Evolutionary conservation across 1,284 basidiomycete species (phyloP), one percentile per base, ranked within the genome.

Genomic region (Naganishia albida): DNA sequence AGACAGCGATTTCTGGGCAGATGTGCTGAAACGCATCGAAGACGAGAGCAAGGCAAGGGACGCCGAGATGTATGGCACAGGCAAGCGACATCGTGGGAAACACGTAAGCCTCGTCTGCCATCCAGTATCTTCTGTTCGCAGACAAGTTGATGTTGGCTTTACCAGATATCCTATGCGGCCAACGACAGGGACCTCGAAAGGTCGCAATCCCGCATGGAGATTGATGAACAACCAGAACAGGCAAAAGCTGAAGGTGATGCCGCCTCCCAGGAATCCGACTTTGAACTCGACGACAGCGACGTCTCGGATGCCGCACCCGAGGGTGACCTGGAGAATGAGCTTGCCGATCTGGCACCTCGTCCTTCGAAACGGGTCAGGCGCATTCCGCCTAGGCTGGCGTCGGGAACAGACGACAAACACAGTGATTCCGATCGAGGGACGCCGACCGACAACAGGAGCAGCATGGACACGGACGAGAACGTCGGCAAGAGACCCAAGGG

Each of bases 1-100:
- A 12, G 85, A 85, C 55, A 83, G 40, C 49, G 88, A 90, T 75
- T 89, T 89, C 30, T 94, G 91, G 91, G 83, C 87, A 7, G 42
- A 62, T 16, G 72, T 81, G 12, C 62, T 79, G 39, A 70, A 74
- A 40, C 71, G 72, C 15, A 71, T 74, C 12, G 70, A 74, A 44
- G 70, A 72, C 34, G 74, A 76, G 57, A 70, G 73, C 23, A 65
- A 55, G 34, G 63, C 64, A 64, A 66, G 57, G 50, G 64, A 69
- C 43, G 71, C 48, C 20, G 69, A 65, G 49, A 50, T 66, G 65
- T 67, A 40, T 34, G 66, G 68, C 39, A 63, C 68, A 52, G 62
- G 65, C 13, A 62, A 62, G 28, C 34, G 64, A 42, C 46, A 30
- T 16, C 56, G 64, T 7, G 49, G 20, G n/a, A 54, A 44, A 18